Conservation (phyloP, 176 grass and related monocot genomes). For the Tuctoria greenei region DNA sequence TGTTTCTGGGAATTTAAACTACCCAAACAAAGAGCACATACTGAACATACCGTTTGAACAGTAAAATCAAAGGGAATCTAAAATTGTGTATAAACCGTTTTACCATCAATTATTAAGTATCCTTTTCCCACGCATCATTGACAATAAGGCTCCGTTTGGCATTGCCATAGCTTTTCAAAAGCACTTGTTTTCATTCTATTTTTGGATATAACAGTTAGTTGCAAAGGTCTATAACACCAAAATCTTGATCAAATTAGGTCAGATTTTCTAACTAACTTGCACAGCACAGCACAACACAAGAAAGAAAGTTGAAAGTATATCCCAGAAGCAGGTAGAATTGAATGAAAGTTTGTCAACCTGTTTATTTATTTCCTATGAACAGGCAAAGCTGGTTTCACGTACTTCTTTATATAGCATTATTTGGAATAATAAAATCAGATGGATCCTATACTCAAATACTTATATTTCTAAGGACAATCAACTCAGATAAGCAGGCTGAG, state of each 20-base stretch:
- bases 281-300: neutral
- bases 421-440: neutral
- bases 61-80: neutral
- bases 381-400: neutral
- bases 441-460: neutral
- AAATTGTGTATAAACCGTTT: neutral
- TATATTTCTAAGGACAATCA: neutral
- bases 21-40: neutral
- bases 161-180: neutral
- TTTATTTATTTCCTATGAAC: conserved; percentile 2
- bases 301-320: neutral
- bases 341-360: neutral
- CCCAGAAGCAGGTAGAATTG: neutral
- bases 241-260: neutral
- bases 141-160: neutral
- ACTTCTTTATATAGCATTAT: neutral
- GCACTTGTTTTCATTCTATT: neutral
- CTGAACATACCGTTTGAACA: conserved; percentile 16
- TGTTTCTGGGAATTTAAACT: neutral
- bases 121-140: neutral
- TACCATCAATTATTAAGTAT: conserved; percentile 5
- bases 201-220: neutral
- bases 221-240: neutral
- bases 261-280: neutral
- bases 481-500: neutral